A percentile compares a stretch with the other conserved stretches of the same genome.
These are phyloP conservation scores for Sanchytrium tribonematis DNA, from an alignment of 371 early-diverging fungal genomes.

Conservation along the genomic window DNA sequence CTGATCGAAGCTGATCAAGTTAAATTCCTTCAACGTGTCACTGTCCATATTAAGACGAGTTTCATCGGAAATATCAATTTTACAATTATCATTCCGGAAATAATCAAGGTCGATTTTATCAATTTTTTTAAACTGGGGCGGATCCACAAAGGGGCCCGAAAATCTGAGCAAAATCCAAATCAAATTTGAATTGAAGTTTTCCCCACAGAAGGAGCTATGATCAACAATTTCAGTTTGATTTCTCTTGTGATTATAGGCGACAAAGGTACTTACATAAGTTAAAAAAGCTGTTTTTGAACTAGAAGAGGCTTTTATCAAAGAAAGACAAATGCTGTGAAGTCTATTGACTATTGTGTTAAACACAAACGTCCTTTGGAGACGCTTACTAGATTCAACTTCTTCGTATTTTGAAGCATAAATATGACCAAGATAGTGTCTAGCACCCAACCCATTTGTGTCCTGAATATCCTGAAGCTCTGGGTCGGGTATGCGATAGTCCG, in stretches of 20 bases:
- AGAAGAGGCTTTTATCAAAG: neutral
- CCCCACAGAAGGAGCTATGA: slow-evolving; percentile 34
- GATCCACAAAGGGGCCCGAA: slow-evolving; percentile 60
- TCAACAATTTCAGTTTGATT: slow-evolving; percentile 22
- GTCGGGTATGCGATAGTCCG: neutral
- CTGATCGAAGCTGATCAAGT: neutral
- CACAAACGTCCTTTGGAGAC: neutral
- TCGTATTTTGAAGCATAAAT: neutral
- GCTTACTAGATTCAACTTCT: neutral
- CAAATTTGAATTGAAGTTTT: slow-evolving; percentile 62
- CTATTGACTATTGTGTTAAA: neutral
- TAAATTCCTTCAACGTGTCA: neutral
- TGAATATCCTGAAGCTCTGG: neutral
- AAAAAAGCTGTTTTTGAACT: neutral
- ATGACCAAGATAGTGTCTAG: neutral
- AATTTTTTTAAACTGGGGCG: slow-evolving; percentile 31
- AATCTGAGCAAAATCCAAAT: slow-evolving; percentile 31
- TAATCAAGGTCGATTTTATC: slow-evolving; percentile 40
- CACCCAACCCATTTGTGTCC: neutral
- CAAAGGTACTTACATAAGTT: neutral
- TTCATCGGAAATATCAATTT: neutral
- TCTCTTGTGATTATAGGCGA: slow-evolving; percentile 1
- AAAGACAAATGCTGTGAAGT: neutral
- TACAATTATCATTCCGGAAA: slow-evolving; percentile 16
- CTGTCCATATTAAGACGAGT: slow-evolving; percentile 8